phyloP scores from a whole-genome alignment of 306 rosid genomes.

The Crataegus laevigata region DNA sequence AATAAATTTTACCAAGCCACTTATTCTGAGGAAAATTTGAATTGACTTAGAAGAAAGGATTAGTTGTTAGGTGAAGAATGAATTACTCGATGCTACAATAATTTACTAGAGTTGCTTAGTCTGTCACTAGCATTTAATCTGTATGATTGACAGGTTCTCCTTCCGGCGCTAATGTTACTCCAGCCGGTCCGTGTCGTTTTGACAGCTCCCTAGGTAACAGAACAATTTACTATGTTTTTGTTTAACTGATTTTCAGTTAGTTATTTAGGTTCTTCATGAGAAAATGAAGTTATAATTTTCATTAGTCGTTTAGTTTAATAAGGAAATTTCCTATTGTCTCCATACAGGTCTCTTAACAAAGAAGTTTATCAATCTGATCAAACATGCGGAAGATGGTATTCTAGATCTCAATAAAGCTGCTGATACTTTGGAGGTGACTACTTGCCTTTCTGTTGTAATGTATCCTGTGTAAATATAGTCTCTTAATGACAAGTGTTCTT shows the following conservation, averaged over 20 bases:
- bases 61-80: not conserved
- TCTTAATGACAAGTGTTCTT: constrained; percentile 13
- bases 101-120: not conserved
- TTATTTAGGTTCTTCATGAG: not conserved
- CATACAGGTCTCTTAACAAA: constrained; percentile 79
- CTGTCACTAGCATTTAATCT: not conserved
- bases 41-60: not conserved
- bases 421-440: constrained; percentile 80
- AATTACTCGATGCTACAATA: not conserved
- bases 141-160: constrained; percentile 73
- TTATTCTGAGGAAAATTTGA: not conserved
- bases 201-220: constrained; percentile 90
- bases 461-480: constrained; percentile 15
- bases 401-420: constrained; percentile 87
- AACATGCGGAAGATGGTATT: constrained; percentile 79
- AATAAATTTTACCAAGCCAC: constrained; percentile 4
- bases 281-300: not conserved
- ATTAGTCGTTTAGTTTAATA: not conserved
- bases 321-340: constrained; percentile 4
- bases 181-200: constrained; percentile 95
- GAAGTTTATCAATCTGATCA: constrained; percentile 86
- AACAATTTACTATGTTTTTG: constrained; percentile 10
- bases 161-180: constrained; percentile 71
- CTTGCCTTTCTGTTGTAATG: constrained; percentile 15
- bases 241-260: not conserved